Conservation (phyloP, 1,284 basidiomycete genomes). For the Phellopilus nigrolimitatus region DNA sequence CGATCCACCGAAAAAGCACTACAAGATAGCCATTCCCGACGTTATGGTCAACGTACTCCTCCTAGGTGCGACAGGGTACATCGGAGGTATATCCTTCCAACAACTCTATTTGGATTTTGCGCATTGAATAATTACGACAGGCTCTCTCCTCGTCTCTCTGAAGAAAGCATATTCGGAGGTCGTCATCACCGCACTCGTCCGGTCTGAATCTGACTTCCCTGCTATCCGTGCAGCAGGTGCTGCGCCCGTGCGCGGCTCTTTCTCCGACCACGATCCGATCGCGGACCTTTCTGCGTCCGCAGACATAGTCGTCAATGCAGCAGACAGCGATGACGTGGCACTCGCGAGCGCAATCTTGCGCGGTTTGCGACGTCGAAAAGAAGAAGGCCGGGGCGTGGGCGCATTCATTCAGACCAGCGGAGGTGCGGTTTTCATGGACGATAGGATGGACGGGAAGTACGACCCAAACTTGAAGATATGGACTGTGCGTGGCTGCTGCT, state of each 20-base stretch:
- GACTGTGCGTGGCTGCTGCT: conserved; percentile 23
- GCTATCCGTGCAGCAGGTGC: conserved; percentile 5
- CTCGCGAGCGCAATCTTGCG: conserved; percentile 21
- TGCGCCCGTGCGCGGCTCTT: not conserved
- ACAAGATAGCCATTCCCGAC: no score
- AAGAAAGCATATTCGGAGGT: conserved; percentile 7
- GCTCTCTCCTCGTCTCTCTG: conserved; percentile 7
- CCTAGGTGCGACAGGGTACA: no score
- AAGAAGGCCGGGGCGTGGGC: conserved; percentile 14
- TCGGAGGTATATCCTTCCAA: no score
- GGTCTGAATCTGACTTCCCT: not conserved
- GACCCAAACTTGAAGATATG: conserved; percentile 20
- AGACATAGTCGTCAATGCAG: conserved; percentile 26
- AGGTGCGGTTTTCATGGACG: conserved; percentile 21
- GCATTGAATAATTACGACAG: no score
- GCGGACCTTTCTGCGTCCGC: not conserved
- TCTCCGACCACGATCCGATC: conserved; percentile 6
- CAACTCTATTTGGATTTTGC: no score
- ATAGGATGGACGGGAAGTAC: conserved; percentile 17
- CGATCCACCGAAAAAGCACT: no score
- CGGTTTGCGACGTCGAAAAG: conserved; percentile 17
- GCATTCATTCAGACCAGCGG: conserved; percentile 25
- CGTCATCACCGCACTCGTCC: not conserved
- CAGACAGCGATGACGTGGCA: conserved; percentile 22
- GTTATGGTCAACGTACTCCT: no score